Base-by-base conservation (phyloP, 805 yeast species). In the Candida peoriensis region DNA sequence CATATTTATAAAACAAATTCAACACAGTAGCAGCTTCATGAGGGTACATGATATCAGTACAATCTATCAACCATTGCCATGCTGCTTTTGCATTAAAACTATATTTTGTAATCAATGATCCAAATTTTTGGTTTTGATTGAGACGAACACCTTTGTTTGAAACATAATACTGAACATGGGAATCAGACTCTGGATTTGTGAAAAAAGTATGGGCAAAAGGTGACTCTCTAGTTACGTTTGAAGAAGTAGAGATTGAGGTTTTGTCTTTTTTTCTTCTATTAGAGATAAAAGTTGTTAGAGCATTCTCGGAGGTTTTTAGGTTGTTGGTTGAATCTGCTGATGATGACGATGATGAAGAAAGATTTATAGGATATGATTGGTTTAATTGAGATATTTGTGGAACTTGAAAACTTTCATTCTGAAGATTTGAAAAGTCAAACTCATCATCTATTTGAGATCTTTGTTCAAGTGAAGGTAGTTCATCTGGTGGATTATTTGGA, bases 31-130 rank as follows among this genome's bases (percentile, higher is more conserved):
- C 50, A 0, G 86, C 81, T 39, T 76, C 84, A 10, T 61, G 60
- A 0, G 58, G 52, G 33, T 68, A 68, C 44, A 78, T 54, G 1
- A 80, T 64, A 49, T 85, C 93, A 1, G 96, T 83, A 51, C 96
- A 88, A 43, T 90, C 97, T 75, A 81, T 69, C 6, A 90, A 50
- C 95, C 96, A 90, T 50, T 88, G 96, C 58, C 78, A 71, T 1
- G 81, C 63, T 0, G 93, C 81, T 47, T 82, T 82, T 0, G 96
- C 94, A 2, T 83, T 70, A 42, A 85, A 68, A 35, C 77, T 70
- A 46, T 67, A 69, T n/a, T 66, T 60, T 3, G 69, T 50, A 2
- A 20, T 41, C 2, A 47, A 38, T 1, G 50, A 37, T 9, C 56
- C 58, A 39, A 70, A 67, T 6, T 48, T 45, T 37, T 66, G 67